Conservation (phyloP, 2,329 filamentous ascomycete species). For the Purpureocillium lavendulum region DNA sequence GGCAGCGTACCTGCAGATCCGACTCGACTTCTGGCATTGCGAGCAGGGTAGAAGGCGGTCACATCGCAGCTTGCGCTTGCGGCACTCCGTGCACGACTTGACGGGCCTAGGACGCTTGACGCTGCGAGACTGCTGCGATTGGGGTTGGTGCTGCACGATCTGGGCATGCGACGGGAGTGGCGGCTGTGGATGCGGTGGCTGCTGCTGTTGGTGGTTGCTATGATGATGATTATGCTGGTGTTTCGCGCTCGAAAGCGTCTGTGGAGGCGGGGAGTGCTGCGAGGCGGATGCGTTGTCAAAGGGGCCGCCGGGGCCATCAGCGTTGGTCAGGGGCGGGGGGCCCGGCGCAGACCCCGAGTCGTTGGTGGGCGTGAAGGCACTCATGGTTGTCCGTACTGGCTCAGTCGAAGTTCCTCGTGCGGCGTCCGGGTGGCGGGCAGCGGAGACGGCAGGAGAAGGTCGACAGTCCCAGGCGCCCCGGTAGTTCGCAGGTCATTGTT, state of each 20-base stretch:
- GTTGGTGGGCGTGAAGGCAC: slow-evolving; percentile 6
- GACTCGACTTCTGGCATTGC: slow-evolving; percentile 49
- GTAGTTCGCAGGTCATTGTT: slow-evolving; percentile 6
- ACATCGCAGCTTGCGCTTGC: slow-evolving; percentile 49
- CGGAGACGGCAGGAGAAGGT: background rate
- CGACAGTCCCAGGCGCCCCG: slow-evolving; percentile 1
- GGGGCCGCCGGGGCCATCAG: slow-evolving; percentile 1
- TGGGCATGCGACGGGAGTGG: slow-evolving; percentile 11
- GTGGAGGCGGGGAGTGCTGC: background rate
- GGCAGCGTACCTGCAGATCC: slow-evolving; percentile 42
- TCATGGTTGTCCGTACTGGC: slow-evolving; percentile 5
- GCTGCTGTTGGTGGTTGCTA: slow-evolving; percentile 14
- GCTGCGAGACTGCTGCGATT: slow-evolving; percentile 28
- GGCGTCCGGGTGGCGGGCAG: background rate
- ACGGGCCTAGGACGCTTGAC: slow-evolving; percentile 47
- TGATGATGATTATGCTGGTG: slow-evolving; percentile 1
- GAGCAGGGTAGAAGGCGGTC: slow-evolving; percentile 48
- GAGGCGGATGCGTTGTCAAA: slow-evolving; percentile 4
- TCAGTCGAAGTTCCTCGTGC: background rate
- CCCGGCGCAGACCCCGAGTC: slow-evolving; percentile 1
- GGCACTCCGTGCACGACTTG: slow-evolving; percentile 48
- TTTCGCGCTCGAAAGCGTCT: background rate
- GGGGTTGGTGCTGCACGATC: slow-evolving; percentile 8
- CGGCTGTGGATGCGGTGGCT: slow-evolving; percentile 16
- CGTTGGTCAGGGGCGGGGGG: slow-evolving; percentile 3